A percentile compares a stretch with the other conserved stretches of the same genome.
Evolutionary conservation across 2,329 filamentous ascomycete species (phyloP).

Genomic region (Fusarium sp.): DNA sequence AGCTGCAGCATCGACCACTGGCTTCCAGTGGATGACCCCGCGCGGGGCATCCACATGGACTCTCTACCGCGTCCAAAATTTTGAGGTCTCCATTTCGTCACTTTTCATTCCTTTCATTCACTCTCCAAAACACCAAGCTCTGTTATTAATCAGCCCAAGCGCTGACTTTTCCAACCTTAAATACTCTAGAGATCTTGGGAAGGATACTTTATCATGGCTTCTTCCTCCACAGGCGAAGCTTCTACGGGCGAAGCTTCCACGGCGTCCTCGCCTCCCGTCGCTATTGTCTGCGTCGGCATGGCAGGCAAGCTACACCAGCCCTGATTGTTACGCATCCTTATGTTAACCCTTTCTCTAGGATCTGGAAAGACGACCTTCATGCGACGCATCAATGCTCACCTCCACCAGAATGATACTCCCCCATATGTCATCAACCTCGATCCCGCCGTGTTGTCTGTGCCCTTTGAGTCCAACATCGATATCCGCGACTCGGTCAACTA

Average conservation of each 20-base stretch:
- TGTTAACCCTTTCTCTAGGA: conserved; percentile 62
- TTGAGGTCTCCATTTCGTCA: conserved; percentile 45
- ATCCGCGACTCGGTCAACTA: conserved; percentile 99
- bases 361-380: conserved; percentile 99
- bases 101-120: conserved; percentile 25
- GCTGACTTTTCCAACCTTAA: background rate
- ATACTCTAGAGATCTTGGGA: background rate
- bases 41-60: conserved; percentile 47
- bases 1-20: conserved; percentile 19
- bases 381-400: conserved; percentile 95
- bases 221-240: conserved; percentile 49
- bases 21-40: conserved; percentile 46
- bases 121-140: conserved; percentile 10
- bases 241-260: conserved; percentile 46
- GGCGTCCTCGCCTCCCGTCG: conserved; percentile 70
- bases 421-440: conserved; percentile 99
- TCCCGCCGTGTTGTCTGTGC: conserved; percentile 91
- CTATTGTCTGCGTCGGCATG: conserved; percentile 97
- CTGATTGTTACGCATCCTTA: conserved; percentile 11
- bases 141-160: background rate
- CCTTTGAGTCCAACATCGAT: conserved; percentile 98
- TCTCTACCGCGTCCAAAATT: conserved; percentile 40
- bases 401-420: conserved; percentile 83
- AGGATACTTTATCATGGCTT: conserved; percentile 50
- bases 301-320: conserved; percentile 71